These are phyloP conservation scores for Globisporangium nagaii DNA, from an alignment of 352 stramenopile genomes.

Conservation along the genomic window DNA sequence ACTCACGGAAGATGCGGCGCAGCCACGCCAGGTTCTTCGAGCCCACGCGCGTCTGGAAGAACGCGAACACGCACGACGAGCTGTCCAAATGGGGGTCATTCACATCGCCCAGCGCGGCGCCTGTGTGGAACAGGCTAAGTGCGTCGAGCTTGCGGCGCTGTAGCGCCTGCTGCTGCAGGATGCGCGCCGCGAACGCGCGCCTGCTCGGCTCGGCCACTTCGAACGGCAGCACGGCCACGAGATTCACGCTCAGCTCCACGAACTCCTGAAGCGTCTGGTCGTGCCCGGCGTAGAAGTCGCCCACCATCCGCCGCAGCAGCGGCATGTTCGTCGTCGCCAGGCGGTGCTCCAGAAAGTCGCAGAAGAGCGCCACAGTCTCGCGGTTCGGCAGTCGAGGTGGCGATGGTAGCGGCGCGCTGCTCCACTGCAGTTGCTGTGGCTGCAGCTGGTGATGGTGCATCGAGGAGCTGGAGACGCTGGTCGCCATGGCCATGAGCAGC, in stretches of 20 bases:
- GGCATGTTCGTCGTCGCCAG: slow-evolving; percentile 20
- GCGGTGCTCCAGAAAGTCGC: slow-evolving; percentile 26
- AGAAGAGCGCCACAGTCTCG: slow-evolving; percentile 13
- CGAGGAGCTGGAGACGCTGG: too few relatives aligned
- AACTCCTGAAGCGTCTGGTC: slow-evolving; percentile 30
- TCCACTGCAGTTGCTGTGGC: too few relatives aligned
- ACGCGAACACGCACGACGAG: slow-evolving; percentile 14
- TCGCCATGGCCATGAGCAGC: too few relatives aligned
- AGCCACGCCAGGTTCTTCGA: slow-evolving; percentile 37
- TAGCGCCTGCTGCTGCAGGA: slow-evolving; percentile 30
- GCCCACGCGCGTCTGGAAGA: slow-evolving; percentile 19
- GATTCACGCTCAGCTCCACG: slow-evolving; percentile 21
- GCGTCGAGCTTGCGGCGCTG: neutral
- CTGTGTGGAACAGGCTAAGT: neutral
- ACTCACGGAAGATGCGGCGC: slow-evolving; percentile 24
- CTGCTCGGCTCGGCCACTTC: slow-evolving; percentile 1
- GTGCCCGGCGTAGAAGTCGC: slow-evolving; percentile 18
- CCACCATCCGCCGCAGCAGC: slow-evolving; percentile 23
- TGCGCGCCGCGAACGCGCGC: slow-evolving; percentile 9
- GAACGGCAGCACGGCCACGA: slow-evolving; percentile 23
- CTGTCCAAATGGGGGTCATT: neutral
- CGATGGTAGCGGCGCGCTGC: too few relatives aligned
- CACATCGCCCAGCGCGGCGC: neutral
- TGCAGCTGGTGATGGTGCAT: too few relatives aligned
- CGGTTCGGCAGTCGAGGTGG: too few relatives aligned